Conservation (phyloP, 2,329 filamentous ascomycete genomes). For the Ophiostoma piceae region DNA sequence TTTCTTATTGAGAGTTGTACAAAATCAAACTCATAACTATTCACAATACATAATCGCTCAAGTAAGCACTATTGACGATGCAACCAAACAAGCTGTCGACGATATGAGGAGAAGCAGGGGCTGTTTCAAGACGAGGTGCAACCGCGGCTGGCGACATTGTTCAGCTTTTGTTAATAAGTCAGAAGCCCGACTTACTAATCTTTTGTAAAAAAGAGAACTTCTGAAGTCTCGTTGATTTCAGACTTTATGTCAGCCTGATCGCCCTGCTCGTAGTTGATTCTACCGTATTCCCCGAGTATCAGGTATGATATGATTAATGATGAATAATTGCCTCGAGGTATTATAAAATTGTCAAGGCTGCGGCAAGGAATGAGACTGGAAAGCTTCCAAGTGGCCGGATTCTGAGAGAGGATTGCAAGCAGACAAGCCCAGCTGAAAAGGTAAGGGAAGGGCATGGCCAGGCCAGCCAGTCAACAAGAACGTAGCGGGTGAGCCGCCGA, state of each 20-base stretch:
- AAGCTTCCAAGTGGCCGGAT: neutral
- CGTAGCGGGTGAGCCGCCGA: neutral
- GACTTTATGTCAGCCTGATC: neutral
- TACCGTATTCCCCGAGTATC: neutral
- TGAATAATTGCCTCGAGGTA: neutral
- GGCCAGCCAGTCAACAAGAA: neutral
- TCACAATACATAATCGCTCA: neutral
- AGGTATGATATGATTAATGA: neutral
- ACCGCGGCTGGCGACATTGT: neutral
- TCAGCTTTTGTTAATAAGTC: too few species aligned
- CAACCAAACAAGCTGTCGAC: neutral
- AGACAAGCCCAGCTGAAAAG: neutral
- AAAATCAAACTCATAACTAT: neutral
- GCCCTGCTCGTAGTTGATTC: neutral
- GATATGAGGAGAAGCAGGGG: neutral
- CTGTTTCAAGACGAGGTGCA: neutral
- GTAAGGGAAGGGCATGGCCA: neutral
- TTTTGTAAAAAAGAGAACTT: too few species aligned
- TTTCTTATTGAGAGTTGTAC: neutral
- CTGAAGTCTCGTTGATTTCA: neutral
- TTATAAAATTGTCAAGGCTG: neutral
- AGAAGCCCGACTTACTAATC: neutral
- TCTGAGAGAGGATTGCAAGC: neutral
- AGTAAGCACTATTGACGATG: neutral
- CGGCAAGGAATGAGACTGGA: neutral